Evolutionary conservation across 2,329 filamentous ascomycete species (phyloP).

Genomic region (Cordyceps cateniannulata): DNA sequence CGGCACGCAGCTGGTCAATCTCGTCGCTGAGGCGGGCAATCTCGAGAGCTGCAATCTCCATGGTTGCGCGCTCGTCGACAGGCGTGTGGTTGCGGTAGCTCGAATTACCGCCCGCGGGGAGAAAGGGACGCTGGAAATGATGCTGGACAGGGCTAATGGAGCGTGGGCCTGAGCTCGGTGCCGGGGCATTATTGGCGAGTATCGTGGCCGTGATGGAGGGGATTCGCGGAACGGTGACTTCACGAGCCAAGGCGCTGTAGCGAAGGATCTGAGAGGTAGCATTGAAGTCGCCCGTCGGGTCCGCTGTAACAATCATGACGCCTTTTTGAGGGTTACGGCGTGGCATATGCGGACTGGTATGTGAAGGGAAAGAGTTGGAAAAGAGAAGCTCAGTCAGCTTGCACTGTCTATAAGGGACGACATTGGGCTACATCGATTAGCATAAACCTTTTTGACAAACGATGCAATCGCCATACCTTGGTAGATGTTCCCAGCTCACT

Average conservation of each 20-base stretch:
- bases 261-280: constrained; percentile 93
- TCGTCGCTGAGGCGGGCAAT: constrained; percentile 68
- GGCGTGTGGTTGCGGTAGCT: constrained; percentile 33
- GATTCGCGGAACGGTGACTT: constrained; percentile 85
- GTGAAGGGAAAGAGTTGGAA: constrained; percentile 77
- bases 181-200: constrained; percentile 31
- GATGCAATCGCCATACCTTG: constrained; percentile 49
- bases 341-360: constrained; percentile 29
- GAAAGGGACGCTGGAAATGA: constrained; percentile 31
- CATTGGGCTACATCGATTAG: constrained; percentile 48
- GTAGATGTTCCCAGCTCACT: constrained; percentile 67
- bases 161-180: constrained; percentile 17
- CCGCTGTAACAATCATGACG: constrained; percentile 94
- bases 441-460: too few relatives aligned
- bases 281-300: constrained; percentile 90
- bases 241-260: constrained; percentile 86
- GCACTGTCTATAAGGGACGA: constrained; percentile 76
- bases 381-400: constrained; percentile 81
- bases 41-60: constrained; percentile 75
- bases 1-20: constrained; percentile 65
- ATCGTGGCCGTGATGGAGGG: constrained; percentile 76
- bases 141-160: constrained; percentile 27
- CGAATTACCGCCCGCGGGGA: constrained; percentile 28
- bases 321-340: constrained; percentile 73
- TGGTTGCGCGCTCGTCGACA: constrained; percentile 57